Evolutionary conservation across 2,329 filamentous ascomycete species (phyloP).

Genomic region (Neofusicoccum umdonicola): DNA sequence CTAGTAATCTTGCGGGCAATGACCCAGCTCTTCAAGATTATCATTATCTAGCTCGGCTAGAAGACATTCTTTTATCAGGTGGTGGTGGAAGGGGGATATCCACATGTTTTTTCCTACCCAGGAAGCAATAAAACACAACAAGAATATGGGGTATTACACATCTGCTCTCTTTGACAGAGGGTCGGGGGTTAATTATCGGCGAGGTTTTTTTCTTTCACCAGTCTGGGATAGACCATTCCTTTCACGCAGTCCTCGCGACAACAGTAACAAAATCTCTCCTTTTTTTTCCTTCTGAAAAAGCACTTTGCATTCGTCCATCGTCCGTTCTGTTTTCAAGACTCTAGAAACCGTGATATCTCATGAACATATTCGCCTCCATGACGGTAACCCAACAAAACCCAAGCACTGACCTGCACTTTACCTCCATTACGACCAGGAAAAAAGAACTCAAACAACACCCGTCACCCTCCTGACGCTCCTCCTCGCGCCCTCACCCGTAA

Average conservation of each 20-base stretch:
- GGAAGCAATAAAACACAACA: too few relatives aligned
- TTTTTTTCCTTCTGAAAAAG: too few relatives aligned
- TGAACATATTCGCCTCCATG: too few relatives aligned
- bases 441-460: conserved; percentile 40
- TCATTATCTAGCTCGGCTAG: background rate
- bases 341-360: too few relatives aligned
- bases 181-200: background rate
- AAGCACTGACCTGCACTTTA: too few relatives aligned
- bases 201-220: background rate
- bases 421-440: background rate
- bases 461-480: conserved; percentile 77
- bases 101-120: background rate
- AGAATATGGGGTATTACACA: too few relatives aligned
- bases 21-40: too few relatives aligned
- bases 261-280: too few relatives aligned
- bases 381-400: too few relatives aligned
- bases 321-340: background rate
- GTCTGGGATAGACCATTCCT: background rate
- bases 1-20: background rate
- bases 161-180: background rate
- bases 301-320: too few relatives aligned
- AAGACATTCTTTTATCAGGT: background rate
- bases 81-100: too few relatives aligned
- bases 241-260: too few relatives aligned
- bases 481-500: conserved; percentile 80